A percentile compares a stretch with the other conserved stretches of the same genome.
Evolutionary conservation across 352 stramenopile genomes (phyloP).

Genomic region (Phytopythium vexans): DNA sequence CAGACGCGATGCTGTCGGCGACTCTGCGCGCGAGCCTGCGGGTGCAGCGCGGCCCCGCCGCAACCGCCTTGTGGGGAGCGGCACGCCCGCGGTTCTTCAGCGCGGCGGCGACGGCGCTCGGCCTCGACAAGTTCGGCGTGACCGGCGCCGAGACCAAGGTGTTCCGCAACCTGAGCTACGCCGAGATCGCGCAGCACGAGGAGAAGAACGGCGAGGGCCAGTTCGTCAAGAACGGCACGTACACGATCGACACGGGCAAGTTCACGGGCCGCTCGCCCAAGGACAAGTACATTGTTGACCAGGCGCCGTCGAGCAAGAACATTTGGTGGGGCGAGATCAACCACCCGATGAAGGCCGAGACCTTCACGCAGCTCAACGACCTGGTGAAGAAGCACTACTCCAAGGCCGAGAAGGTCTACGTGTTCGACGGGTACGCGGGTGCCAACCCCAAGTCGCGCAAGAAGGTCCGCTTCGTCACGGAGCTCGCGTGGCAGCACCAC

Average conservation of each 20-base stretch:
- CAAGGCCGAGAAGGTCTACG: slow-evolving; percentile 91
- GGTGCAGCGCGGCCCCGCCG: slow-evolving; percentile 41
- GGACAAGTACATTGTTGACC: slow-evolving; percentile 98
- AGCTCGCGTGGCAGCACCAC: slow-evolving; percentile 98
- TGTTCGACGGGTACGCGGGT: slow-evolving; percentile 96
- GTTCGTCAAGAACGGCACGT: slow-evolving; percentile 92
- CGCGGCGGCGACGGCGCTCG: slow-evolving; percentile 39
- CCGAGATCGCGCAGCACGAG: slow-evolving; percentile 95
- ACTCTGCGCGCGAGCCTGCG: slow-evolving; percentile 55
- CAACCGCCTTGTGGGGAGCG: slow-evolving; percentile 10
- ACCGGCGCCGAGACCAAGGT: slow-evolving; percentile 88
- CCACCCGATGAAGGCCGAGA: slow-evolving; percentile 88
- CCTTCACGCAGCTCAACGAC: slow-evolving; percentile 96
- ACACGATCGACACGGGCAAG: slow-evolving; percentile 97
- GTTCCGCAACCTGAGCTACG: slow-evolving; percentile 95
- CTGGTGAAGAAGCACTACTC: slow-evolving; percentile 94
- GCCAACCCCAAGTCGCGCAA: slow-evolving; percentile 90
- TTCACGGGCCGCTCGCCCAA: slow-evolving; percentile 98
- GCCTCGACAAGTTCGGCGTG: slow-evolving; percentile 90
- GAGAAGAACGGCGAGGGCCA: slow-evolving; percentile 91
- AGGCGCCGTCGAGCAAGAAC: slow-evolving; percentile 89
- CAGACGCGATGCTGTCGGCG: slow-evolving; percentile 47
- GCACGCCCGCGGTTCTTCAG: slow-evolving; percentile 42
- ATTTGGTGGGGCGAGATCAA: slow-evolving; percentile 98
- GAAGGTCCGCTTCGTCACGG: slow-evolving; percentile 97